Evolutionary conservation across 2,329 filamentous ascomycete species (phyloP).

Genomic region (Pseudopyrenochaeta lycopersici): DNA sequence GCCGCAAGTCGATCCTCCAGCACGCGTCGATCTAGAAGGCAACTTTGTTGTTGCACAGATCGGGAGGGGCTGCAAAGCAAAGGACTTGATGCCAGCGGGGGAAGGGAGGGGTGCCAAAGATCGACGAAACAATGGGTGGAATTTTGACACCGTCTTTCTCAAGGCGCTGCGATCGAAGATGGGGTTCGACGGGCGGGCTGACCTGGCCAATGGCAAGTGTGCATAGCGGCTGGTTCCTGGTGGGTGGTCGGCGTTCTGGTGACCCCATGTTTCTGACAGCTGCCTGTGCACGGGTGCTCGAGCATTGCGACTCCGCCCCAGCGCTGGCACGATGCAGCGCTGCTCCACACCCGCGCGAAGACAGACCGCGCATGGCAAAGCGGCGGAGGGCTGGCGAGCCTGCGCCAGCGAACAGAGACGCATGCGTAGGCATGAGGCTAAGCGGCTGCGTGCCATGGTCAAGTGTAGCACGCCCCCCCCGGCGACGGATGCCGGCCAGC

Average conservation of each 20-base stretch:
- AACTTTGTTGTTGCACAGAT: slow-evolving; percentile 1
- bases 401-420: background rate
- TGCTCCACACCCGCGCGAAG: no score
- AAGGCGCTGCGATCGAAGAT: background rate
- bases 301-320: slow-evolving; percentile 7
- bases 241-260: background rate
- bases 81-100: no score
- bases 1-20: slow-evolving; percentile 2
- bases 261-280: slow-evolving; percentile 4
- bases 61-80: background rate
- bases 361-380: background rate
- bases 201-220: background rate
- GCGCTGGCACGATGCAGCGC: background rate
- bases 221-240: background rate
- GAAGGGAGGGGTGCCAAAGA: background rate
- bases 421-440: background rate
- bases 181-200: background rate
- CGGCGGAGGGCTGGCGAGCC: background rate
- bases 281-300: slow-evolving; percentile 6
- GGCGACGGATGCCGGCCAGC: slow-evolving; percentile 1
- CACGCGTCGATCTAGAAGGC: slow-evolving; percentile 1
- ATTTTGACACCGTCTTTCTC: background rate
- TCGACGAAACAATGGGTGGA: background rate
- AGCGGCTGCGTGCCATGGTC: background rate
- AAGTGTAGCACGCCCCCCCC: background rate